Evolutionary conservation across 1,284 basidiomycete genomes (phyloP), one percentile per base, ranked within the genome.

Genomic region (Ceratobasidium sp.): DNA sequence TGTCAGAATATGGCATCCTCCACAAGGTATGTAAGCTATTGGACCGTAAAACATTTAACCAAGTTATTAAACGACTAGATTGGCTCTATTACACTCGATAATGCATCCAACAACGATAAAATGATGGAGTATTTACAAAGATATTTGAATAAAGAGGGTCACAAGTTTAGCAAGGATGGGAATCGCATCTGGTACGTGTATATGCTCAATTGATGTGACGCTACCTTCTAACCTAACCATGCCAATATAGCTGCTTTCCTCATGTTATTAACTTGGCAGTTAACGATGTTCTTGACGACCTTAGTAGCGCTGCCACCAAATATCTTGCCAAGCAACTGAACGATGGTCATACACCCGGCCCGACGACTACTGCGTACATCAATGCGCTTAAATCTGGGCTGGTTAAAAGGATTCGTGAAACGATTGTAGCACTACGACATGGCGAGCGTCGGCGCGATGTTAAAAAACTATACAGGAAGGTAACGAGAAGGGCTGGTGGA

Each of bases 81-180:
- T 45, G 65, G 65, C 4, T 55, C 36, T 18, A 58, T 69, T 34
- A 69, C 50, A 8, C 23, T 58, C 1, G 50, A 55, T n/a, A 69
- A 69, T 69, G 65, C 65, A n/a, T 55, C 50, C 1, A 69, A 69
- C 41, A 69, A 69, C 23, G 50, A 69, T 45, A 69, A 32, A 4
- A 55, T 69, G 50, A 69, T 69, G 65, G 34, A 41, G 36, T 14
- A 21, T n/a, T 3, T 69, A 18, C 21, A 69, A 21, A 2, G 10
- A 8, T 14, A 2, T 18, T 57, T 69, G 52, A 9, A 9, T 3
- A 30, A 14, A n/a, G 48, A 21, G 23, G 65, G 36, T 5, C 32
- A 53, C 36, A 26, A 3, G 5, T 69, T 69, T 32, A 36, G 57
- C 50, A 23, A 30, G 26, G 18, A 69, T n/a, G 65, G 53, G 2